Evolutionary conservation across 2,329 filamentous ascomycete species (phyloP).

Genomic region (Boeremia lycopersici): DNA sequence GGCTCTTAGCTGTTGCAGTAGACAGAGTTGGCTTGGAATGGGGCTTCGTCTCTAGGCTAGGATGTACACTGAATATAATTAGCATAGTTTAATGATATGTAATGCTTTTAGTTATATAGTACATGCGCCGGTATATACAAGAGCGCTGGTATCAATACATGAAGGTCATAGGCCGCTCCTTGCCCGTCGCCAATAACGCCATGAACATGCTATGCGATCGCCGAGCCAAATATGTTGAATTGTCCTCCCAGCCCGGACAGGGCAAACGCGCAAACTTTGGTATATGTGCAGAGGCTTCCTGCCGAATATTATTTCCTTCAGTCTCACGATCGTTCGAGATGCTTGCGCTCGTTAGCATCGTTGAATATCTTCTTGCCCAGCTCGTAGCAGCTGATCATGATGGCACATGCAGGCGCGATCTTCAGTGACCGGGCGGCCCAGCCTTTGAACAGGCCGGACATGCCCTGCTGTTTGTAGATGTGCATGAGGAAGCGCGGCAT

Average conservation of each 20-base stretch:
- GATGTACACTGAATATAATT: not conserved
- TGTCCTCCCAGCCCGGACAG: conserved; percentile 6
- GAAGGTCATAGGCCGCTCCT: conserved; percentile 12
- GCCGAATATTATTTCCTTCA: not conserved
- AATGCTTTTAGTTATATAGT: conserved; percentile 12
- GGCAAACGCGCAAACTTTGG: conserved; percentile 7
- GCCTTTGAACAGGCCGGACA: conserved; percentile 81
- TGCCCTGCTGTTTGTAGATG: conserved; percentile 86
- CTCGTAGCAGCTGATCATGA: conserved; percentile 99
- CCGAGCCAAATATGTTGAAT: conserved; percentile 23
- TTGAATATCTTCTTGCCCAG: conserved; percentile 88
- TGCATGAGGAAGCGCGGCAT: conserved; percentile 88
- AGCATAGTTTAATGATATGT: conserved; percentile 1
- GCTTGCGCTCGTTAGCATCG: conserved; percentile 69
- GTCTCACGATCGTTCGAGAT: conserved; percentile 22
- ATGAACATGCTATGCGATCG: conserved; percentile 8
- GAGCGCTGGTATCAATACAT: conserved; percentile 20
- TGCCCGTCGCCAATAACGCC: conserved; percentile 19
- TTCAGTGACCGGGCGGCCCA: conserved; percentile 93
- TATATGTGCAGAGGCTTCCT: conserved; percentile 5
- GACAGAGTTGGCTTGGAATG: too few species aligned
- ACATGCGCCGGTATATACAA: conserved; percentile 14
- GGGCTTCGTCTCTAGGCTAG: too few species aligned
- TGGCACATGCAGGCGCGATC: conserved; percentile 93
- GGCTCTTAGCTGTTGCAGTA: too few species aligned